These are phyloP conservation scores for Roridomyces roridus DNA, from an alignment of 768 basidiomycete species.

Conservation along the genomic window DNA sequence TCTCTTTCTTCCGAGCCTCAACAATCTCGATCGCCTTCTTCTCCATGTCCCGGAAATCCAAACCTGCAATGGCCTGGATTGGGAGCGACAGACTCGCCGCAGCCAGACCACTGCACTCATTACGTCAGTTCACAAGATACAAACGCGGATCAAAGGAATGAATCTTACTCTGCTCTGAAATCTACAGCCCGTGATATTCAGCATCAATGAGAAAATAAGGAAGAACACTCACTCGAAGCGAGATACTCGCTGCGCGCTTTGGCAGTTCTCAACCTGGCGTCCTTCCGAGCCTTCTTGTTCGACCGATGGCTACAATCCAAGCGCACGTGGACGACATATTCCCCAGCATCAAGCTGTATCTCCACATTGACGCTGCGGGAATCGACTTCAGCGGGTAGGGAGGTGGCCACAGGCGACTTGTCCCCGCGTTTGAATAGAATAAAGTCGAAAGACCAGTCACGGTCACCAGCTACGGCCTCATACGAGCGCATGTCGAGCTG, in stretches of 20 bases:
- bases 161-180: conserved; percentile 8
- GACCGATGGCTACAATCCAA: background rate
- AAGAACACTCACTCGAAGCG: conserved; percentile 35
- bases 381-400: conserved; percentile 21
- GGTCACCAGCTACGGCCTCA: conserved; percentile 31
- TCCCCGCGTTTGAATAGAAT: conserved; percentile 41
- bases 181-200: background rate
- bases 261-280: conserved; percentile 32
- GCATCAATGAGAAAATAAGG: background rate
- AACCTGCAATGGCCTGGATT: conserved; percentile 20
- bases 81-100: conserved; percentile 17
- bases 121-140: background rate
- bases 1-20: conserved; percentile 17
- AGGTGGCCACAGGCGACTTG: conserved; percentile 28
- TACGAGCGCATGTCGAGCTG: conserved; percentile 44
- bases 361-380: conserved; percentile 37
- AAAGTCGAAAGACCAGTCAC: conserved; percentile 42
- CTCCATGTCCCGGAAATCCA: conserved; percentile 23
- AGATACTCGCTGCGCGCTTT: conserved; percentile 36
- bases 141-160: background rate
- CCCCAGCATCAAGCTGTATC: conserved; percentile 30
- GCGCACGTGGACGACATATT: conserved; percentile 37
- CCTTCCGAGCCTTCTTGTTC: background rate
- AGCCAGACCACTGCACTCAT: conserved; percentile 4
- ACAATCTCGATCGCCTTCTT: conserved; percentile 13